Base-by-base conservation (phyloP, 352 stramenopile species). In the Thraustochytrium aureum region DNA sequence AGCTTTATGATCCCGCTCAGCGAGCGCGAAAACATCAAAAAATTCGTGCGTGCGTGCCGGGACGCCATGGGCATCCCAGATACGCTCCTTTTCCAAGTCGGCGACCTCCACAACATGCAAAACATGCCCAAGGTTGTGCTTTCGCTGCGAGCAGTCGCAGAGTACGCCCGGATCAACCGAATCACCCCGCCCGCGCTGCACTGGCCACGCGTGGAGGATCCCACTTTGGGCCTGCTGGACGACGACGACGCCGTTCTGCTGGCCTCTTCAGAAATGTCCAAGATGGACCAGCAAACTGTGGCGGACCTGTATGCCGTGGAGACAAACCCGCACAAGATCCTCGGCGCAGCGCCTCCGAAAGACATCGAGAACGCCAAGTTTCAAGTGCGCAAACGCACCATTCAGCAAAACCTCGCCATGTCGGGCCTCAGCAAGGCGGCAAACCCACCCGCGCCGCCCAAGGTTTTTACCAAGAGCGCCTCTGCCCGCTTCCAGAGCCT, bases 81-180 rank as follows among this genome's bases (percentile, higher is more conserved):
- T 17, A 67, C 69, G 50, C 50, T 79, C 5, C 37, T 79, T 17
- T 79, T 79, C 54, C n/a, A 79, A 30, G 50, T 67, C 14, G 59
- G 59, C 10, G 69, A 79, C 54, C 69, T 79, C 22, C 69, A 79
- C 59, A 79, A 79, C 26, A 35, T 61, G 69, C 69, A 79, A 79
- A 79, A 79, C 41, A 79, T 79, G 37, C 69, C 69, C 30, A 79
- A 79, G 69, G 69, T 79, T 35, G 43, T 79, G 20, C 69, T 79
- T 3, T 79, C 69, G 1, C 41, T 79, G 17, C 69, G 69, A 35
- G 69, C 69, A 7, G 69, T 79, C 3, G 69, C 69, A 14, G 69
- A 79, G 38, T 79, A 79, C 37, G 69, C 69, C 10, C 50, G 69
- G 17, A 67, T 65, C 10, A 50, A 73, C 6, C 69, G 65, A 17